Conservation (phyloP, 495 filamentous ascomycete species). For the Mytilinidion resinicola region DNA sequence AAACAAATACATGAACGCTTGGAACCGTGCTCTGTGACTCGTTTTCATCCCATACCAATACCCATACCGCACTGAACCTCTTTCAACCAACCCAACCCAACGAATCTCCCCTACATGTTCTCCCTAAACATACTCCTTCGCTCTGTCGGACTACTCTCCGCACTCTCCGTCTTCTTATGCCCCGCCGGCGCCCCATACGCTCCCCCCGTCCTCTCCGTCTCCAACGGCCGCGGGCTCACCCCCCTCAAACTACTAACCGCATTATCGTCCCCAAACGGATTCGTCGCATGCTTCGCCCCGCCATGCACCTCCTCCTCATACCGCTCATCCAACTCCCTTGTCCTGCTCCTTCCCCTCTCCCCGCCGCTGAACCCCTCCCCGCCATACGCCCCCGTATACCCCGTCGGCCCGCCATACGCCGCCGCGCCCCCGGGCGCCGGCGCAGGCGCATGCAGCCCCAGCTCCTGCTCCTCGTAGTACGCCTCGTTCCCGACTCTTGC, state of each 20-base stretch:
- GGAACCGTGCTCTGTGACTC: not conserved
- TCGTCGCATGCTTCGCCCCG: conserved; percentile 10
- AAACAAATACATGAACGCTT: too few species aligned
- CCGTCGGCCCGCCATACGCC: conserved; percentile 26
- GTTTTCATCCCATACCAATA: not conserved
- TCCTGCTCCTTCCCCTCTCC: conserved; percentile 31
- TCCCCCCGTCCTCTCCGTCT: conserved; percentile 18
- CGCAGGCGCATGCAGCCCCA: conserved; percentile 38
- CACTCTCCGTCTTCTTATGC: conserved; percentile 32
- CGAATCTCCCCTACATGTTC: conserved; percentile 33
- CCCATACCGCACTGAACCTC: not conserved
- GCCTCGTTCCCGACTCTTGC: conserved; percentile 57
- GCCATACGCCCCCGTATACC: not conserved
- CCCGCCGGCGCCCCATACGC: conserved; percentile 10
- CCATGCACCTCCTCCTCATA: conserved; percentile 32
- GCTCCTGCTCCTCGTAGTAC: conserved; percentile 62
- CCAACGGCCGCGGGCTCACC: conserved; percentile 37
- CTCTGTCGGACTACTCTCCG: conserved; percentile 44
- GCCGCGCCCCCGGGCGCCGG: conserved; percentile 22
- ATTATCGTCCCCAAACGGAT: conserved; percentile 38
- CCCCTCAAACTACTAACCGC: conserved; percentile 35
- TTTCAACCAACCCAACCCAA: not conserved
- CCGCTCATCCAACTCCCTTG: conserved; percentile 32
- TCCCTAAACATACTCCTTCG: conserved; percentile 53
- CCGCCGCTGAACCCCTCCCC: conserved; percentile 26